Evolutionary conservation across 2,329 filamentous ascomycete genomes (phyloP).

Genomic region (Alternaria postmessia): DNA sequence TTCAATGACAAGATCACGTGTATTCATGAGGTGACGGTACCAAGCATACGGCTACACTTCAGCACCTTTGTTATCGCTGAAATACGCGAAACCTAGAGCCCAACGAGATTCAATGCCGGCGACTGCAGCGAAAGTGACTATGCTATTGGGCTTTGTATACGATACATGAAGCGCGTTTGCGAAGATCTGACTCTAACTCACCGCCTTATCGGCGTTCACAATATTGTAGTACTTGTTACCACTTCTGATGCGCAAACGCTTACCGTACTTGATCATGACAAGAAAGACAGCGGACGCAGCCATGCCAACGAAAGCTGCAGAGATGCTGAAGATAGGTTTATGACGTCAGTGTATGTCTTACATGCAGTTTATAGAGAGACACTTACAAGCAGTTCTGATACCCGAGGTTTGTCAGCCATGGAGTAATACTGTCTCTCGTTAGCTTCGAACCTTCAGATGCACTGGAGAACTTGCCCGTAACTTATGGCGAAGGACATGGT

Average conservation of each 20-base stretch:
- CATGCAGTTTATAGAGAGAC: too few relatives aligned
- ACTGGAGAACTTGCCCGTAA: slow-evolving; percentile 51
- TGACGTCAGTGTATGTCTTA: too few relatives aligned
- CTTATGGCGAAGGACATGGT: slow-evolving; percentile 61
- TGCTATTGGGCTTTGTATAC: neutral
- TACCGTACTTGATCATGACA: slow-evolving; percentile 60
- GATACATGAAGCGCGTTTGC: neutral
- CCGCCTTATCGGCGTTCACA: slow-evolving; percentile 20
- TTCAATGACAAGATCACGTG: neutral
- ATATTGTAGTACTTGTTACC: slow-evolving; percentile 49
- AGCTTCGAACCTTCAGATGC: neutral
- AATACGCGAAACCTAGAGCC: neutral
- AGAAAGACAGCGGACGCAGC: slow-evolving; percentile 52
- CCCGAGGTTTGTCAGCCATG: slow-evolving; percentile 55
- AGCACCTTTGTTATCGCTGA: neutral
- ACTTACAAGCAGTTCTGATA: slow-evolving; percentile 47
- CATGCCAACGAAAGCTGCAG: slow-evolving; percentile 54
- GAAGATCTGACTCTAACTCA: neutral
- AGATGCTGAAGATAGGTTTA: slow-evolving; percentile 25
- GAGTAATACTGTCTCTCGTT: slow-evolving; percentile 45
- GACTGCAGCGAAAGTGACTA: neutral
- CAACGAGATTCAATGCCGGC: neutral
- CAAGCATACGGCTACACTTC: neutral
- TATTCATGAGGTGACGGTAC: neutral
- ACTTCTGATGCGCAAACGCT: slow-evolving; percentile 41